phyloP scores from a whole-genome alignment of 805 yeast species.

The Clavispora phyllophila region DNA sequence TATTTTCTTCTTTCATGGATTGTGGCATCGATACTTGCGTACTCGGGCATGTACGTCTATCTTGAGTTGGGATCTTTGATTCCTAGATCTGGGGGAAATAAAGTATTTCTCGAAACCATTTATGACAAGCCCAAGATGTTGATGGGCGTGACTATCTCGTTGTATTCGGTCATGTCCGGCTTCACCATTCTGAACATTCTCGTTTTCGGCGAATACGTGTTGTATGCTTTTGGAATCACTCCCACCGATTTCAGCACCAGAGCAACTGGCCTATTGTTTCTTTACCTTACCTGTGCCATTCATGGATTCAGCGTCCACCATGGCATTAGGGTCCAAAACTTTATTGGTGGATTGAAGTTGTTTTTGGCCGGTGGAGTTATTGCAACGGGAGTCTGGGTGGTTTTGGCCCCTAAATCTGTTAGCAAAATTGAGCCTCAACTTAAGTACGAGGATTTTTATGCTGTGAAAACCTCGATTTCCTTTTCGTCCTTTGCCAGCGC shows the following conservation, averaged over 20 bases:
- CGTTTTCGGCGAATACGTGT: conserved; percentile 57
- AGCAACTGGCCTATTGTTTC: conserved; percentile 26
- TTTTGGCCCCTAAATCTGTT: conserved; percentile 42
- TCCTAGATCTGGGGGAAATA: conserved; percentile 74
- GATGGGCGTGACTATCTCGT: conserved; percentile 45
- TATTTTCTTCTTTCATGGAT: conserved; percentile 61
- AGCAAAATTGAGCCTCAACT: conserved; percentile 44
- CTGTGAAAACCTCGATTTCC: conserved; percentile 29
- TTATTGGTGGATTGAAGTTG: conserved; percentile 59
- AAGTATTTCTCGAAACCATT: conserved; percentile 64
- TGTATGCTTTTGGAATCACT: conserved; percentile 41
- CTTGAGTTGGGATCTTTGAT: conserved; percentile 66
- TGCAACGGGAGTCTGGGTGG: conserved; percentile 52
- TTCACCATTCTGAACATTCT: conserved; percentile 51
- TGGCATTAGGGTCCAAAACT: conserved; percentile 59
- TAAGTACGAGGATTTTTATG: conserved; percentile 25
- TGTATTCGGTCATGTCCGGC: conserved; percentile 50
- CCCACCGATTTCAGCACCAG: conserved; percentile 32
- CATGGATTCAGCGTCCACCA: conserved; percentile 57
- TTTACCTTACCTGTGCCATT: conserved; percentile 29
- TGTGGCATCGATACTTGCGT: conserved; percentile 55
- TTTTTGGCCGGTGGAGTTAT: conserved; percentile 49
- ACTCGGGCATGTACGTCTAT: conserved; percentile 62
- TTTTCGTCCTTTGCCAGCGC: conserved; percentile 49
- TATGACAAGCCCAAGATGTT: conserved; percentile 57